Evolutionary conservation across 371 early-diverging fungal species (phyloP), one percentile per base, ranked within the genome.

Genomic region (Lichtheimia corymbifera): DNA sequence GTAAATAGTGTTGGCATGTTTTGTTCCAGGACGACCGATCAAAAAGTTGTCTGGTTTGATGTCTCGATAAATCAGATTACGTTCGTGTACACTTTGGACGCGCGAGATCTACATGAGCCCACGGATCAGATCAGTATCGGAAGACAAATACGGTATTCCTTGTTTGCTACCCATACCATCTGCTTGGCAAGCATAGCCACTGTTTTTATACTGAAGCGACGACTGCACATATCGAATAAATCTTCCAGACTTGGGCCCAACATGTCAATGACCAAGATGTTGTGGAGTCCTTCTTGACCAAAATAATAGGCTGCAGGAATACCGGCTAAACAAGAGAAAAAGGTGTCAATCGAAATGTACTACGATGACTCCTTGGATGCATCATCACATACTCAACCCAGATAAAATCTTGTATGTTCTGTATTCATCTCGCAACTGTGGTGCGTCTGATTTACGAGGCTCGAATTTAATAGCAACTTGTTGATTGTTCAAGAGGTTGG

Each of bases 1-100:
- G 64, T 85, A 88, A 27, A 88, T 70, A 27, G 68, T 70, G 57
- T 77, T 76, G 11, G 77, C 76, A 30, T 77, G 65, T 25, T 83
- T 77, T 20, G 80, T 77, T 53, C 79, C 66, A 4, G 90, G 82
- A 11, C 88, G 76, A 35, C 94, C 93, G 54, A 93, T 86, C 20
- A 95, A 74, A 73, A 99, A 98, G 83, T 99, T 99, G 77, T 98
- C 99, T 17, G 99, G 99, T 72, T 99, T 99, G 69, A 99, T 97
- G 74, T 99, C 99, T 54, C 99, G 88, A 76, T 99, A 98, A 47
- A 99, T 91, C 61, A 95, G 79, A 72, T 95, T 93, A 68, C 89
- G 89, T 64, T 95, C 94, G 70, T 99, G 99, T 50, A 98, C 85
- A 13, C 87, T 81, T 82, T 98, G 97, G 25, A 97, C 87, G 44